Evolutionary conservation across 257 asterid species (phyloP), one percentile per base, ranked within the genome.

Genomic region (Plantago major): DNA sequence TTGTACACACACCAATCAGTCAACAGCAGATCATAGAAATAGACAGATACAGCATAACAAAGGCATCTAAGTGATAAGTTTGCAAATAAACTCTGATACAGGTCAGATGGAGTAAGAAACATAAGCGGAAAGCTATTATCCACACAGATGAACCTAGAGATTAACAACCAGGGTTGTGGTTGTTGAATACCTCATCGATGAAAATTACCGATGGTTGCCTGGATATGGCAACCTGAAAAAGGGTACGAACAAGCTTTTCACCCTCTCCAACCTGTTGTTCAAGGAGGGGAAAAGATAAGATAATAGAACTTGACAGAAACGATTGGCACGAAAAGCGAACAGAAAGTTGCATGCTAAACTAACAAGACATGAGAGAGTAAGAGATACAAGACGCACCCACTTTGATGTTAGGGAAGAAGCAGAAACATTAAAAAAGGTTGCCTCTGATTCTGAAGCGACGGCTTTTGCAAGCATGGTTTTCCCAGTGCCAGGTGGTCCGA

Each of bases 401-500:
- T 93, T 93, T 26, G 99, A 93, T 45, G 99, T 93, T 74, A 93
- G 72, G 54, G 99, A 83, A 79, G 99, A 89, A 70, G 99, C 95
- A 61, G 99, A 93, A 69, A 93, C 90, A 74, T 78, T 93, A 69
- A 93, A 93, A 82, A 93, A 93, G 7, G 99, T 93, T 46, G 99
- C 96, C 62, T 83, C 86, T 7, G 99, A 89, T 76, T 93, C 99
- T 71, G 99, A 85, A 68, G 99, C 97, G 82, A 93, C 97, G 64
- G 99, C 99, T 75, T 85, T 93, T 30, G 99, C 99, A 75, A 93
- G 97, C 84, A 93, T 65, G 61, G 99, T 93, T 81, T 93, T 93
- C 57, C 99, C 99, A 64, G 99, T 93, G 68, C 99, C 99, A 73
- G 99, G 99, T 65, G 99, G 99, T 59, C 99, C 97, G 72, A 93